Evolutionary conservation across 768 basidiomycete species (phyloP).

Genomic region (Tricholoma saponaceum): DNA sequence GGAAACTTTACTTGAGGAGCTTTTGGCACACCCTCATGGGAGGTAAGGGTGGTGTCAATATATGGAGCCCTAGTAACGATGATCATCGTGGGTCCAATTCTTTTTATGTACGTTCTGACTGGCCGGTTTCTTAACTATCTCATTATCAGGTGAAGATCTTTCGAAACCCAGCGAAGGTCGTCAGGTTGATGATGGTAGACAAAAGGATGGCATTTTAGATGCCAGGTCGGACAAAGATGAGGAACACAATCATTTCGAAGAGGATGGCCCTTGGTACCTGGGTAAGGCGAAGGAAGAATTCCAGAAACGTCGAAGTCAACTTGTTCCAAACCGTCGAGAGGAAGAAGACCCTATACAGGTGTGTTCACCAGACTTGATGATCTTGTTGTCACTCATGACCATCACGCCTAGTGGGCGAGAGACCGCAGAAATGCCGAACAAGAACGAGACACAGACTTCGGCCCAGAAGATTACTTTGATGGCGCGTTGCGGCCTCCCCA

Average conservation of each 20-base stretch:
- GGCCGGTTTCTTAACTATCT: background rate
- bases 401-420: slow-evolving; percentile 60
- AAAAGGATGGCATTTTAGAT: slow-evolving; percentile 20
- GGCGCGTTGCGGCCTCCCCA: slow-evolving; percentile 55
- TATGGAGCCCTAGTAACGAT: slow-evolving; percentile 62
- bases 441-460: slow-evolving; percentile 70
- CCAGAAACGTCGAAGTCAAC: slow-evolving; percentile 46
- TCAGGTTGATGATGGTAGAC: slow-evolving; percentile 36
- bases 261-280: slow-evolving; percentile 75
- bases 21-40: slow-evolving; percentile 80
- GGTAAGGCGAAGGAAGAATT: slow-evolving; percentile 83
- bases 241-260: slow-evolving; percentile 32
- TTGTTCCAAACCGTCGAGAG: slow-evolving; percentile 31
- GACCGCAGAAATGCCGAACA: slow-evolving; percentile 68
- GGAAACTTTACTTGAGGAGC: slow-evolving; percentile 78
- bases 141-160: slow-evolving; percentile 7
- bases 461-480: slow-evolving; percentile 82
- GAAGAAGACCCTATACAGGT: slow-evolving; percentile 75
- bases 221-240: slow-evolving; percentile 26
- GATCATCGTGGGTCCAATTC: slow-evolving; percentile 28
- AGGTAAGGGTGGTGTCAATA: slow-evolving; percentile 59
- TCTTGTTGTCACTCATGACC: background rate
- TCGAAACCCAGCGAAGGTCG: slow-evolving; percentile 27
- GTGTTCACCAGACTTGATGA: slow-evolving; percentile 12
- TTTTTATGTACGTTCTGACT: background rate